phyloP scores from a whole-genome alignment of 768 basidiomycete species.

The Phylloporus sp. region DNA sequence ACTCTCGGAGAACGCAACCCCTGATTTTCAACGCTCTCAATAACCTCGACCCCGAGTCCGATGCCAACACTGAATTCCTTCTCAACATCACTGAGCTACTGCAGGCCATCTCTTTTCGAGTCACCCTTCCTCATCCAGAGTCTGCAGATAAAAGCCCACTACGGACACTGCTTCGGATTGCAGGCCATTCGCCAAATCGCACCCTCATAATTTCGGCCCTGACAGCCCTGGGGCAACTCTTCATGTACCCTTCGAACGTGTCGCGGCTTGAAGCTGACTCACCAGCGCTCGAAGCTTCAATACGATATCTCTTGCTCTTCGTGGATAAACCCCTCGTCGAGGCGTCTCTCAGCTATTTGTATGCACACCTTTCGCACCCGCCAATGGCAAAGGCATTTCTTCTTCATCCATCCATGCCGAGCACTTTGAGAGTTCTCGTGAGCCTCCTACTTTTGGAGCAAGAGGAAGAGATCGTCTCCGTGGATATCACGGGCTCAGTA shows the following conservation, averaged over 20 bases:
- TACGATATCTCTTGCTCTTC: constrained; percentile 72
- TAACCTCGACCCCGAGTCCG: constrained; percentile 55
- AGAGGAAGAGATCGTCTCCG: constrained; percentile 58
- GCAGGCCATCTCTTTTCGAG: constrained; percentile 51
- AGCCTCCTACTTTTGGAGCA: constrained; percentile 69
- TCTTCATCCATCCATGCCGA: constrained; percentile 64
- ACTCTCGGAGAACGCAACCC: constrained; percentile 57
- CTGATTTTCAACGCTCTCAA: constrained; percentile 64
- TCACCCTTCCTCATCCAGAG: constrained; percentile 37
- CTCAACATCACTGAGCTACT: constrained; percentile 70
- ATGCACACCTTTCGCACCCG: constrained; percentile 69
- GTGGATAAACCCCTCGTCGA: constrained; percentile 67
- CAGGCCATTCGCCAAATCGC: constrained; percentile 61
- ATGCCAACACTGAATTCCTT: constrained; percentile 69
- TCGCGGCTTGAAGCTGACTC: constrained; percentile 52
- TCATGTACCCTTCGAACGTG: constrained; percentile 58
- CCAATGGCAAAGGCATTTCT: constrained; percentile 77
- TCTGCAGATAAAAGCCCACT: constrained; percentile 48
- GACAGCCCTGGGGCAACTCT: constrained; percentile 54
- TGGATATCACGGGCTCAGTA: constrained; percentile 59
- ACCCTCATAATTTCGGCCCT: constrained; percentile 69
- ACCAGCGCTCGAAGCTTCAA: constrained; percentile 55
- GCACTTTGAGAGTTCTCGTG: constrained; percentile 63
- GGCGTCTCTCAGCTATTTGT: constrained; percentile 69
- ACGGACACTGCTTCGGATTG: constrained; percentile 51